These are phyloP conservation scores for Tetracladium setigerum DNA, from an alignment of 495 filamentous ascomycete genomes.

Conservation along the genomic window DNA sequence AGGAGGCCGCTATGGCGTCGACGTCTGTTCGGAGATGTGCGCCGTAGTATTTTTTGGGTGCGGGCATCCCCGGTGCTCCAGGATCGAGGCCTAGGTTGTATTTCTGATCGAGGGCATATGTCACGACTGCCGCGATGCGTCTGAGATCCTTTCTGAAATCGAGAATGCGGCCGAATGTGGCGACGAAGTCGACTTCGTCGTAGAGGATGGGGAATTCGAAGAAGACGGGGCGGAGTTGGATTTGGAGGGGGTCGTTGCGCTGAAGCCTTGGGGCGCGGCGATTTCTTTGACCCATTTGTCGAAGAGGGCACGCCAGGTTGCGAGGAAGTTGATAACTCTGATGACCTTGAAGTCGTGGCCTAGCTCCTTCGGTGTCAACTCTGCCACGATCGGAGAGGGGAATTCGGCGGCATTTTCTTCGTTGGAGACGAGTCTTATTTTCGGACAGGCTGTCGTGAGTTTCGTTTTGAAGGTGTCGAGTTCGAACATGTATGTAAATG, in stretches of 20 bases:
- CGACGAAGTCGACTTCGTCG: slow-evolving; percentile 19
- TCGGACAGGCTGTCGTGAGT: slow-evolving; percentile 29
- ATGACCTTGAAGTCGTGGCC: slow-evolving; percentile 1
- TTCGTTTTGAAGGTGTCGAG: slow-evolving; percentile 30
- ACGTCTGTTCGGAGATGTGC: slow-evolving; percentile 17
- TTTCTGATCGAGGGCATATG: slow-evolving; percentile 22
- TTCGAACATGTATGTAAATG: slow-evolving; percentile 40
- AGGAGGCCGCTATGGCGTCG: slow-evolving; percentile 8
- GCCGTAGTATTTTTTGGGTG: slow-evolving; percentile 16
- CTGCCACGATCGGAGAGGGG: neutral
- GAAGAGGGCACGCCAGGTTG: slow-evolving; percentile 11
- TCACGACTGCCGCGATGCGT: slow-evolving; percentile 23
- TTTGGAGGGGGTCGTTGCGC: slow-evolving; percentile 16
- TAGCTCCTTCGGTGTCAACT: neutral
- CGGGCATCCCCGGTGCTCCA: neutral
- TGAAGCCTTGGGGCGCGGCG: neutral
- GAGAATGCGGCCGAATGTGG: slow-evolving; percentile 27
- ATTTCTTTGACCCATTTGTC: slow-evolving; percentile 12
- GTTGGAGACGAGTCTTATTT: slow-evolving; percentile 23
- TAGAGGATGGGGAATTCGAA: slow-evolving; percentile 33
- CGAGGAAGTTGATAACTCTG: slow-evolving; percentile 15
- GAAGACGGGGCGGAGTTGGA: slow-evolving; percentile 18
- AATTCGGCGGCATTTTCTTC: slow-evolving; percentile 2
- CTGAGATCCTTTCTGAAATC: slow-evolving; percentile 22
- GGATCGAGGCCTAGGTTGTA: neutral